phyloP scores from a whole-genome alignment of 2,329 filamentous ascomycete genomes.

The Parafenestella ontariensis region DNA sequence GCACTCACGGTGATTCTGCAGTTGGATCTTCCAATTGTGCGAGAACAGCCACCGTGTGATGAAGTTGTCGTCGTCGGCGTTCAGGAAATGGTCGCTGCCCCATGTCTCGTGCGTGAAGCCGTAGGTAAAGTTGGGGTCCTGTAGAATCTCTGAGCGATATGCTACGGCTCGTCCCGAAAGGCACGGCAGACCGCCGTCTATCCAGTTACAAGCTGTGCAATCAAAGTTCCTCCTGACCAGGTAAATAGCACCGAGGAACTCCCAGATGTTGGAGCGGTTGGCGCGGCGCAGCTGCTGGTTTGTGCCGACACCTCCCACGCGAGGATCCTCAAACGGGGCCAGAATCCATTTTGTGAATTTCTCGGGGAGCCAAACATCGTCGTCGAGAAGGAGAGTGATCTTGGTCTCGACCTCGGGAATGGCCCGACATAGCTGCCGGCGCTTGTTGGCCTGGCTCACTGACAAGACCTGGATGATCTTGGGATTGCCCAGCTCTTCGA shows the following conservation, averaged over 20 bases:
- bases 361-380: slow-evolving; percentile 91
- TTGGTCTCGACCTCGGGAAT: slow-evolving; percentile 82
- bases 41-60: slow-evolving; percentile 95
- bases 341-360: slow-evolving; percentile 90
- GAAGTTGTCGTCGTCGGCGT: slow-evolving; percentile 98
- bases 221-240: slow-evolving; percentile 95
- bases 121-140: slow-evolving; percentile 83
- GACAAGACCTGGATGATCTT: slow-evolving; percentile 76
- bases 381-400: slow-evolving; percentile 92
- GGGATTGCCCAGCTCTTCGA: slow-evolving; percentile 49
- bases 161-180: slow-evolving; percentile 94
- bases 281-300: slow-evolving; percentile 84
- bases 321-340: slow-evolving; percentile 84
- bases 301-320: slow-evolving; percentile 89
- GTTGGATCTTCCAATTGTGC: slow-evolving; percentile 91
- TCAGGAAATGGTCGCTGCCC: slow-evolving; percentile 76
- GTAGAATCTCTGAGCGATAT: slow-evolving; percentile 86
- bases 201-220: slow-evolving; percentile 92
- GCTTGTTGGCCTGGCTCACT: slow-evolving; percentile 90
- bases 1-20: slow-evolving; percentile 91
- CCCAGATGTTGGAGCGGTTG: slow-evolving; percentile 72
- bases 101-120: slow-evolving; percentile 88
- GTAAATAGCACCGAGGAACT: slow-evolving; percentile 90
- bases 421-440: slow-evolving; percentile 89
- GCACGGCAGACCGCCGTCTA: slow-evolving; percentile 95